Evolutionary conservation across 2,329 filamentous ascomycete species (phyloP), one percentile per base, ranked within the genome.

Genomic region (Aphanocladium album): DNA sequence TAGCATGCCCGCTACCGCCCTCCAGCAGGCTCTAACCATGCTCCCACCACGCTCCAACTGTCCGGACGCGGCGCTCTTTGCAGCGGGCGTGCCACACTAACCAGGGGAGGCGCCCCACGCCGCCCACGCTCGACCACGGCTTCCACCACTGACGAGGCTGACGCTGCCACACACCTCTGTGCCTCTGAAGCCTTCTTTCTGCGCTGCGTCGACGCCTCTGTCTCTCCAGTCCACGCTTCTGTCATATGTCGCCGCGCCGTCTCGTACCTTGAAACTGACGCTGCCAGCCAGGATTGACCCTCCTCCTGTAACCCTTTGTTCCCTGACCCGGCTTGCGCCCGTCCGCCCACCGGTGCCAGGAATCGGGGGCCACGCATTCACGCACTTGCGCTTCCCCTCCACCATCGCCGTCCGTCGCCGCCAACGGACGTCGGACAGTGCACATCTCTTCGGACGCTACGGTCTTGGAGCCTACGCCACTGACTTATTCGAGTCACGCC

Each of bases 11-110:
- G 56, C 56, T 58, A 58, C 56, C 47, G 56, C 56, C 25, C 35
- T 45, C n/a, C n/a, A n/a, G n/a, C n/a, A n/a, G n/a, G n/a, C n/a
- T n/a, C n/a, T n/a, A n/a, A n/a, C n/a, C n/a, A n/a, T n/a, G n/a
- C n/a, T n/a, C 35, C 35, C 50, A 17, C n/a, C 16, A 21, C 25
- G 46, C 56, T 51, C 56, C 37, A 58, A 47, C 56, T 35, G 56
- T 58, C 56, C 56, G 56, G 46, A 58, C 56, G 8, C 46, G 56
- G 56, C 47, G 56, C 35, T 58, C 47, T 58, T 51, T 58, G 56
- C 56, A 58, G 56, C 47, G 33, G 45, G 47, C 47, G 46, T 58
- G 47, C 56, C 56, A 58, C 56, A 58, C 56, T 51, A 51, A 25
- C 46, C 47, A 58, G n/a, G 56, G 56, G 46, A 52, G 33, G 35